Evolutionary conservation across 1,139 yeast genomes (phyloP), one percentile per base, ranked within the genome.

Genomic region (Debaryomyces subglobosus): DNA sequence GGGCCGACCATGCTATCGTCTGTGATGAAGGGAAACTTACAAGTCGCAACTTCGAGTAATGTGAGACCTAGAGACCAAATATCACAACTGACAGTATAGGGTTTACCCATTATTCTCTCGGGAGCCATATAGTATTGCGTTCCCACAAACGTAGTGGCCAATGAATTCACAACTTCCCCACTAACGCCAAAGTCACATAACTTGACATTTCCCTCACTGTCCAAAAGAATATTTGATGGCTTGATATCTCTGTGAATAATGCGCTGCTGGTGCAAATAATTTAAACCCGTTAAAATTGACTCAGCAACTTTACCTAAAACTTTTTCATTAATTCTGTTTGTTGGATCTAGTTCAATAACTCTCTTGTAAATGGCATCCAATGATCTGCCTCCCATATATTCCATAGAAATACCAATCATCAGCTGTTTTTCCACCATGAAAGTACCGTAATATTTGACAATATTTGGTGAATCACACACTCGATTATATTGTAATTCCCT

Each of bases 101-200:
- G 94, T 60, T 90, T 92, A 30, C 97, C 97, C 72, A 89, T 89
- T 42, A 94, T 91, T 59, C 99, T 78, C 65, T 94, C 99, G 0
- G 99, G 99, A 0, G 98, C 98, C 99, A 94, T 94, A 67, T 94
- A 94, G 65, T 89, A 92, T 20, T 96, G 92, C 0, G 99, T 94
- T 0, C 99, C 99, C 0, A 97, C 95, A 63, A 92, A 94, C 0
- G 99, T 94, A 0, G 96, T 89, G 1, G 98, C 98, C 44, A 94
- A 72, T 0, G 97, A 90, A 65, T 92, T 87, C 21, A 92, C 97
- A 12, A 94, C 97, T 62, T 91, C 97, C 9, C 99, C 98, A 60
- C 96, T 86, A 30, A 94, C 99, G n/a, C 99, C 99, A 71, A 94
- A 94, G 71, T 94, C 99, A 70, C 99, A 94, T 43, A 94, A 73